phyloP scores from a whole-genome alignment of 371 early-diverging fungal genomes.

The Mucor saturninus region DNA sequence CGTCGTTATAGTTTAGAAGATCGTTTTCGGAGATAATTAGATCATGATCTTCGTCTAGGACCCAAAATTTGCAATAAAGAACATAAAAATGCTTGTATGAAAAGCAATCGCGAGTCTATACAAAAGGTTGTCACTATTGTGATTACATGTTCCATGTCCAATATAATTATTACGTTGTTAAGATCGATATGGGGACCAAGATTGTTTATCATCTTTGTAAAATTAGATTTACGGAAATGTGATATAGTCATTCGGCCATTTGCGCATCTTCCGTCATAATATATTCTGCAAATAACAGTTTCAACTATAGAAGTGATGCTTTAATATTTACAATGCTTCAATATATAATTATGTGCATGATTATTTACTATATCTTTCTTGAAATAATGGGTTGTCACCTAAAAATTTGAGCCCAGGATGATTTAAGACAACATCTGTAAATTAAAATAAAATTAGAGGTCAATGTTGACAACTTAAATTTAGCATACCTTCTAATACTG shows the following conservation, averaged over 20 bases:
- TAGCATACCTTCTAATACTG: constrained; percentile 49
- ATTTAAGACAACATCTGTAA: constrained; percentile 67
- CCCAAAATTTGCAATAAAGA: constrained; percentile 95
- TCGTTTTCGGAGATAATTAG: constrained; percentile 67
- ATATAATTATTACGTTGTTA: constrained; percentile 54
- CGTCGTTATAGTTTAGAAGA: constrained; percentile 68
- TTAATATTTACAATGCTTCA: neutral
- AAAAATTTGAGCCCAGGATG: constrained; percentile 90
- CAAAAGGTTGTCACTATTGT: neutral
- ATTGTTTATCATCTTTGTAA: constrained; percentile 61
- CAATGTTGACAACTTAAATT: too few species aligned
- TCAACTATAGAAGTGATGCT: constrained; percentile 15
- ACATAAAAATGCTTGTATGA: constrained; percentile 98
- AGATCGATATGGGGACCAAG: constrained; percentile 78
- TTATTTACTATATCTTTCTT: constrained; percentile 76
- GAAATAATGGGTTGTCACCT: constrained; percentile 75
- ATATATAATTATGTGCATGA: neutral
- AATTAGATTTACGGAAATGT: constrained; percentile 69
- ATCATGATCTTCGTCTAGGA: constrained; percentile 83
- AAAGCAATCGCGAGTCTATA: constrained; percentile 73
- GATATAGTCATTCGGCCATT: constrained; percentile 73
- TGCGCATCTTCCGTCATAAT: constrained; percentile 72
- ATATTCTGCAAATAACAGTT: constrained; percentile 89
- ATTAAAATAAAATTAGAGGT: neutral
- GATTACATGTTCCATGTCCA: neutral